Conservation (phyloP, 495 filamentous ascomycete species). For the Penicillium egyptiacum region DNA sequence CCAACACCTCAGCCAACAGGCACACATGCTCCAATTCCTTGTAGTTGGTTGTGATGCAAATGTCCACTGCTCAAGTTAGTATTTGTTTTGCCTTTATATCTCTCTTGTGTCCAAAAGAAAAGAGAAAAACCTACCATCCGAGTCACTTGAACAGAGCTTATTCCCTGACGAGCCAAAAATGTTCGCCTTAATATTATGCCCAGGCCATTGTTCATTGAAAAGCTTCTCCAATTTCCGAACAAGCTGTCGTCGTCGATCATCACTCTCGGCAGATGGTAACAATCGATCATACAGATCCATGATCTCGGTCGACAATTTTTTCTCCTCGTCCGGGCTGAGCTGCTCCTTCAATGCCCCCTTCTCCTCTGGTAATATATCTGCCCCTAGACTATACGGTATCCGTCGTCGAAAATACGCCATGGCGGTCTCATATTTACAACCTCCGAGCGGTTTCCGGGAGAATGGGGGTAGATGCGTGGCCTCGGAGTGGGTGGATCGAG, state of each 20-base stretch:
- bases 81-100: not conserved
- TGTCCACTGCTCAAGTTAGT: conserved; percentile 69
- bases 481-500: conserved; percentile 87
- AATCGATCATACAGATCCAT: conserved; percentile 78
- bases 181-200: conserved; percentile 82
- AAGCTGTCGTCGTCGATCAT: conserved; percentile 69
- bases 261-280: conserved; percentile 77
- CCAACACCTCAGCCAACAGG: conserved; percentile 78
- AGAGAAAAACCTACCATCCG: conserved; percentile 69
- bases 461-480: conserved; percentile 69
- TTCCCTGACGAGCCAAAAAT: conserved; percentile 98
- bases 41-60: conserved; percentile 90
- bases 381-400: conserved; percentile 89
- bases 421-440: conserved; percentile 82
- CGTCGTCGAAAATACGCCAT: conserved; percentile 70
- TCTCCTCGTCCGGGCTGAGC: conserved; percentile 73
- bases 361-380: conserved; percentile 67
- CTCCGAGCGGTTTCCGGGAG: conserved; percentile 55
- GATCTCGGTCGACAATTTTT: conserved; percentile 77
- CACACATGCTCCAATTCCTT: conserved; percentile 84
- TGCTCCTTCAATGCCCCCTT: conserved; percentile 64
- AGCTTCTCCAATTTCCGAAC: conserved; percentile 83
- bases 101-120: not conserved
- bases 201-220: conserved; percentile 88
- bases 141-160: conserved; percentile 90